A percentile compares a stretch with the other conserved stretches of the same genome.
Evolutionary conservation across 495 filamentous ascomycete genomes (phyloP).

Genomic region (Aspergillus hancockii): DNA sequence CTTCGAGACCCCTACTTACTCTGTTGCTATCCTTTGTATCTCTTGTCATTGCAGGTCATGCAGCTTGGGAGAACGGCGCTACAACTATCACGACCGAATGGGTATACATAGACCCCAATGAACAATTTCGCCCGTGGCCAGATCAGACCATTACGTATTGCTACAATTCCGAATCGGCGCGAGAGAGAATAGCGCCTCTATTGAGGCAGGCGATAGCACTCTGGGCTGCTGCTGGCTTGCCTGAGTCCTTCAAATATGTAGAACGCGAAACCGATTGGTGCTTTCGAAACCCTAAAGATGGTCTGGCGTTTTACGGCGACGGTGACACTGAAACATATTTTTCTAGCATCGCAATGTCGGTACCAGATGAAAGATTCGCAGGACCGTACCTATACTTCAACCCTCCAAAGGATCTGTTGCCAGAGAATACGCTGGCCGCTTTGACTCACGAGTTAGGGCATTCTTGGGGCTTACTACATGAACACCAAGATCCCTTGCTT

Average conservation of each 20-base stretch:
- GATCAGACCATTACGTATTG: neutral
- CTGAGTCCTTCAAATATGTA: neutral
- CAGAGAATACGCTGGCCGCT: too few relatives aligned
- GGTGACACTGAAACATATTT: neutral
- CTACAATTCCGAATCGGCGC: neutral
- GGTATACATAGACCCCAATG: neutral
- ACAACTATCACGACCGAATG: neutral
- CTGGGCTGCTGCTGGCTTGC: slow-evolving; percentile 10
- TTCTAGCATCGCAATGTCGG: too few relatives aligned
- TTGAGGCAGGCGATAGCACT: neutral
- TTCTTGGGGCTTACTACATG: slow-evolving; percentile 10
- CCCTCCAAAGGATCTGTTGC: too few relatives aligned
- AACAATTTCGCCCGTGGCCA: neutral
- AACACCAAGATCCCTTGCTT: slow-evolving; percentile 10
- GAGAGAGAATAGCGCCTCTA: neutral
- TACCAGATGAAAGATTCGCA: too few relatives aligned
- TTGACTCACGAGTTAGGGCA: slow-evolving; percentile 17
- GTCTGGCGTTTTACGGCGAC: neutral
- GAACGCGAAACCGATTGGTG: neutral
- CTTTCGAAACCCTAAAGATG: neutral
- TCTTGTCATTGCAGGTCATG: slow-evolving; percentile 5
- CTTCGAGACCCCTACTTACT: neutral
- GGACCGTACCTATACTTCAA: too few relatives aligned
- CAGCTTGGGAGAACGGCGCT: slow-evolving; percentile 1
- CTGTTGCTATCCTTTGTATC: neutral